A percentile compares a stretch with the other conserved stretches of the same genome.
Conservation (phyloP, 257 asterid genomes). For the Solanum bulbocastanum region DNA sequence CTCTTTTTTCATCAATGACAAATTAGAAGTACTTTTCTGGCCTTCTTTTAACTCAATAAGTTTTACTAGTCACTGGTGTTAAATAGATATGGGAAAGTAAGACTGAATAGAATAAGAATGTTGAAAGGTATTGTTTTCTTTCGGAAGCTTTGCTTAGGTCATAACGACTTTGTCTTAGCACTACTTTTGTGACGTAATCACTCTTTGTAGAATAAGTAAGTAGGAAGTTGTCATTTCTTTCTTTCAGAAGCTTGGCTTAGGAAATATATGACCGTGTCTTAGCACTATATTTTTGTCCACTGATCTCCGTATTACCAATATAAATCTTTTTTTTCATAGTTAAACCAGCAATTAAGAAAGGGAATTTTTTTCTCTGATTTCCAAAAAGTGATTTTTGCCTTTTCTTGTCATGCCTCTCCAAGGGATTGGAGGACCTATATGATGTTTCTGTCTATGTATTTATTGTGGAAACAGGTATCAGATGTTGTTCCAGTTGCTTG, state of each 20-base stretch:
- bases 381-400: not conserved
- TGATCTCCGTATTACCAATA: not conserved
- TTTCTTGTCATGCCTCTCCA: not conserved
- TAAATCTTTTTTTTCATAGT: not conserved
- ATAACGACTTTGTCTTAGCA: not conserved
- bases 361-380: not conserved
- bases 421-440: not conserved
- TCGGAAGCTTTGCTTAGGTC: not conserved
- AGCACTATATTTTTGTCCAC: not conserved
- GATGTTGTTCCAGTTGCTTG: conserved; percentile 99
- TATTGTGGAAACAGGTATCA: conserved; percentile 51
- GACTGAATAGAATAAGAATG: not conserved
- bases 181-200: not conserved
- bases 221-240: not conserved
- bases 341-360: not conserved
- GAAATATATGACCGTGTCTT: not conserved
- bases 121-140: not conserved
- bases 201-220: not conserved
- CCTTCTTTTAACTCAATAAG: not conserved
- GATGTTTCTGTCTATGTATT: not conserved
- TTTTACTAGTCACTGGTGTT: not conserved
- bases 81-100: not conserved
- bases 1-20: not conserved
- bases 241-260: not conserved
- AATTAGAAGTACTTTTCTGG: not conserved